Base-by-base conservation (phyloP, 148 eudicot genomes). In the Polygonum aviculare region DNA sequence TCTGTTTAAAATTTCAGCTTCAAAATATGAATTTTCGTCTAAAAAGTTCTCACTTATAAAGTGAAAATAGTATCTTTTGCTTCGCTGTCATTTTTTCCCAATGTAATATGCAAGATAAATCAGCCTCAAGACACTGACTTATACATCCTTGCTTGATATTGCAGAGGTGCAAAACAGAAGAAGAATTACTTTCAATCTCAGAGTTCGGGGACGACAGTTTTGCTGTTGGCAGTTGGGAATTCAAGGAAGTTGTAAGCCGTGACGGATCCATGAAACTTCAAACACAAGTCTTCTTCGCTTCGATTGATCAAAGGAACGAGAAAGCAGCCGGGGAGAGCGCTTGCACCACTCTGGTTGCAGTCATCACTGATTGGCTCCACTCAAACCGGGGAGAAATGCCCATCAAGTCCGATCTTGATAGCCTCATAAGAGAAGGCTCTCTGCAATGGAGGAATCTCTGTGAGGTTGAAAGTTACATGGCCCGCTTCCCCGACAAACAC, bases 311-410 rank as follows among this genome's bases (percentile, higher is more conserved):
- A 74, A 83, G 97, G 59, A 90, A 82, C 12, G 97, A 88, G 79
- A 80, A 84, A 73, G 97, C 95, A 1, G 93, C 88, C 2, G 97
- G 97, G 10, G 97, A 90, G 78, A 87, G 97, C 70, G 97, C 97
- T 0, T 92, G 97, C 80, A 90, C 97, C 0, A 85, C 93, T 14
- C 78, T 92, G 15, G 97, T 92, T 38, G 93, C 97, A 36, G 93
- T 89, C 22, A 83, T 92, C 16, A 92, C 97, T 0, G 84, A 92
- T 80, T 92, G 95, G 93, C 80, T 90, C 59, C 94, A 86, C 57
- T 77, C 83, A 57, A 92, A 92, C 80, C 76, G 18, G 31, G 79
- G 85, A 6, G 84, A 81, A 80, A 87, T 92, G 91, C 97, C 90
- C 3, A 81, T 85, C 73, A 92, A 90, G 69, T 90, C 91, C 10